A percentile compares a stretch with the other conserved stretches of the same genome.
phyloP scores from a whole-genome alignment of 2,329 filamentous ascomycete species.

The Fusarium torreyae region DNA sequence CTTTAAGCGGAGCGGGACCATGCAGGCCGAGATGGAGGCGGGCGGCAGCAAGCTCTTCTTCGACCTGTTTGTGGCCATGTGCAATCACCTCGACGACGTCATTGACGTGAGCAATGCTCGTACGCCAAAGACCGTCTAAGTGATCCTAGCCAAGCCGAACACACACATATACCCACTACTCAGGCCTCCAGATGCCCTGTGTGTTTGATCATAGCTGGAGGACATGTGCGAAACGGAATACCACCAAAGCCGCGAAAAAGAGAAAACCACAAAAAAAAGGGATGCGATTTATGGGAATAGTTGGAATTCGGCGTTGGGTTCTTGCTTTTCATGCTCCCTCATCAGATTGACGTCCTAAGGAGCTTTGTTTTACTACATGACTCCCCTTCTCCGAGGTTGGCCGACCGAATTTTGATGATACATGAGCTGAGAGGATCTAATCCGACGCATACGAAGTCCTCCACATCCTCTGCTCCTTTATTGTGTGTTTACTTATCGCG shows the following conservation, averaged over 20 bases:
- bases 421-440: constrained; percentile 60
- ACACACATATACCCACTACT: constrained; percentile 32
- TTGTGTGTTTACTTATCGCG: constrained; percentile 36
- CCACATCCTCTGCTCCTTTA: constrained; percentile 52
- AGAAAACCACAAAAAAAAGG: constrained; percentile 46
- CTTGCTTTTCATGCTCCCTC: constrained; percentile 60
- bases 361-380: constrained; percentile 57
- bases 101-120: constrained; percentile 84
- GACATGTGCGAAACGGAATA: constrained; percentile 41
- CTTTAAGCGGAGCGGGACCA: constrained; percentile 98
- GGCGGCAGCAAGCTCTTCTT: constrained; percentile 94
- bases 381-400: constrained; percentile 69
- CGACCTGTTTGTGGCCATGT: constrained; percentile 97
- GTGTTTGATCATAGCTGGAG: constrained; percentile 45
- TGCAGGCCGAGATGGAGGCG: constrained; percentile 98
- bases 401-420: constrained; percentile 62
- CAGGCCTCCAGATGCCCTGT: constrained; percentile 45
- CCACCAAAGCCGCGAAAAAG: constrained; percentile 45
- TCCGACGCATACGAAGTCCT: constrained; percentile 44
- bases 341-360: constrained; percentile 68
- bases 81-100: constrained; percentile 97
- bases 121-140: constrained; percentile 71
- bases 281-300: constrained; percentile 39
- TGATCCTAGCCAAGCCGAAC: constrained; percentile 26
- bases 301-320: constrained; percentile 50